These are phyloP conservation scores for Medicago lupulina DNA, from an alignment of 306 rosid genomes.

Conservation along the genomic window DNA sequence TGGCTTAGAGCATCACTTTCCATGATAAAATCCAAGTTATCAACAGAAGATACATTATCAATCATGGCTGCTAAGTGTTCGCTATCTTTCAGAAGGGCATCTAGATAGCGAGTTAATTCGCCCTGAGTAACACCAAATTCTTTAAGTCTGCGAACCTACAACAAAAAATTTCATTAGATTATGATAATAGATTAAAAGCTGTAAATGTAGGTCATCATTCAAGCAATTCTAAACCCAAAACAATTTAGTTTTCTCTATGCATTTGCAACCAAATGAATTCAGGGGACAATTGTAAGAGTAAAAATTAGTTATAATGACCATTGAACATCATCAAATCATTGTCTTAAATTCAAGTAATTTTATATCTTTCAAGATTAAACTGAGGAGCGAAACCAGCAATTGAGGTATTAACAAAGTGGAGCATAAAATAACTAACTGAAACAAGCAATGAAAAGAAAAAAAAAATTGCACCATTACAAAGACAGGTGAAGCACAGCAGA, in stretches of 20 bases:
- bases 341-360: background rate
- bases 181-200: conserved; percentile 28
- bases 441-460: conserved; percentile 30
- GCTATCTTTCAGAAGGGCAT: conserved; percentile 93
- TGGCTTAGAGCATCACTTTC: conserved; percentile 98
- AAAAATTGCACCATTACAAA: conserved; percentile 22
- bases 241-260: conserved; percentile 17
- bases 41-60: conserved; percentile 98
- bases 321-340: background rate
- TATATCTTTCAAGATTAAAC: conserved; percentile 24
- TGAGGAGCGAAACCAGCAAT: conserved; percentile 9
- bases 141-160: conserved; percentile 95
- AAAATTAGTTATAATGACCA: conserved; percentile 3
- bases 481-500: conserved; percentile 35
- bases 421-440: conserved; percentile 21
- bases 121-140: conserved; percentile 98
- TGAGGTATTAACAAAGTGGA: conserved; percentile 5
- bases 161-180: conserved; percentile 35
- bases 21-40: conserved; percentile 98
- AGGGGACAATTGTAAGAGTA: background rate
- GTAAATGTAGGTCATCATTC: conserved; percentile 24
- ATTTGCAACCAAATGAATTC: conserved; percentile 21
- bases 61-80: conserved; percentile 99
- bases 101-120: conserved; percentile 96
- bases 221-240: conserved; percentile 30